phyloP scores from a whole-genome alignment of 2,329 filamentous ascomycete genomes.

The Talaromyces amestolkiae region DNA sequence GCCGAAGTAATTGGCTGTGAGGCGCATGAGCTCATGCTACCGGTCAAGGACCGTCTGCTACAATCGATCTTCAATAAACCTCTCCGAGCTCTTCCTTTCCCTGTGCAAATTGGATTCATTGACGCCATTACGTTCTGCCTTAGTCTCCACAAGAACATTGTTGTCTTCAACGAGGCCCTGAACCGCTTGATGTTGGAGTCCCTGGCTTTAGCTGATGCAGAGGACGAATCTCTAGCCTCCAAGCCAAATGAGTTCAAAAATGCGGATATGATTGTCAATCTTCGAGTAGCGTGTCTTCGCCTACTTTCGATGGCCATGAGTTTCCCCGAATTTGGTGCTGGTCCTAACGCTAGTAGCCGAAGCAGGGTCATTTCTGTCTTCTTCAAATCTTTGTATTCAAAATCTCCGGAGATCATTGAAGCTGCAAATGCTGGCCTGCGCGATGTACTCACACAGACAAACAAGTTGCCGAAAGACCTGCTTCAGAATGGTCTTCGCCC shows the following conservation, averaged over 20 bases:
- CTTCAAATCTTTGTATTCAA: slow-evolving; percentile 95
- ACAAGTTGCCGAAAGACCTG: slow-evolving; percentile 90
- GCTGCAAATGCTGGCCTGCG: slow-evolving; percentile 89
- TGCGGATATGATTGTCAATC: slow-evolving; percentile 87
- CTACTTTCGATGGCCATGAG: slow-evolving; percentile 90
- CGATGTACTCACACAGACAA: slow-evolving; percentile 80
- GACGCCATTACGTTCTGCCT: slow-evolving; percentile 96
- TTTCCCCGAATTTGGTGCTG: slow-evolving; percentile 85
- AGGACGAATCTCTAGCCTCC: slow-evolving; percentile 86
- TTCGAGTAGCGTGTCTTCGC: slow-evolving; percentile 89
- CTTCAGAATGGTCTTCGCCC: slow-evolving; percentile 90
- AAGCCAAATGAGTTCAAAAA: slow-evolving; percentile 93
- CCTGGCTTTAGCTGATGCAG: slow-evolving; percentile 87
- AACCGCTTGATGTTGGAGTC: slow-evolving; percentile 91
- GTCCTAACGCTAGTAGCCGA: slow-evolving; percentile 62
- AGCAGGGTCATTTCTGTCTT: slow-evolving; percentile 84
- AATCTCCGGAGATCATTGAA: slow-evolving; percentile 86
- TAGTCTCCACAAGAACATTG: slow-evolving; percentile 80
- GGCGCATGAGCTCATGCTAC: slow-evolving; percentile 82
- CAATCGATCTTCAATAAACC: slow-evolving; percentile 94
- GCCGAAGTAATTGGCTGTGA: slow-evolving; percentile 74
- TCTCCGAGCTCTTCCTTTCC: slow-evolving; percentile 84
- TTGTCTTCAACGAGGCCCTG: slow-evolving; percentile 87
- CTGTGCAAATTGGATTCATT: slow-evolving; percentile 96
- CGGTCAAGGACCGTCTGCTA: slow-evolving; percentile 86